Evolutionary conservation across 1,139 yeast genomes (phyloP), one percentile per base, ranked within the genome.

Genomic region (Nematodospora anomalae): DNA sequence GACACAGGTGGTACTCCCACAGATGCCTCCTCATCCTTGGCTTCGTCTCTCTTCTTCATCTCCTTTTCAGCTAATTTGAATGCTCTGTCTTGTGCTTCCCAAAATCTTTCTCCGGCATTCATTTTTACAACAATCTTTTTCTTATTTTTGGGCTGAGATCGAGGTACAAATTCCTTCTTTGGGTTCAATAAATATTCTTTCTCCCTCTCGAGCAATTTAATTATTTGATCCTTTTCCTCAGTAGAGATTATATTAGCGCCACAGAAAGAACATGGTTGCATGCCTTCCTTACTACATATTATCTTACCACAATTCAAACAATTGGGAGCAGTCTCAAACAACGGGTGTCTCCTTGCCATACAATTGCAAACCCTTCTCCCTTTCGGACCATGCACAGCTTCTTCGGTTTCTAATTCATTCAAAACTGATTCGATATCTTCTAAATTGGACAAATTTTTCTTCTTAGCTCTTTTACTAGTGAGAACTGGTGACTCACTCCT

Each of bases 241-340:
- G 60, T 55, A 4, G 80, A 71, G 12, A 92, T 67, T 26, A 92
- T 62, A 23, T 80, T 84, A 16, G 70, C 58, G 0, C 89, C 88
- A 63, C 98, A 92, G 45, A 66, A 85, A 2, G 94, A 76, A 55
- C 99, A 94, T 4, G 94, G 94, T 37, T 89, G 88, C n/a, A 80
- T 57, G 0, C 97, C 97, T 55, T 94, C 97, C 50, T 81, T 81
- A 3, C 74, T 73, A 63, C 99, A 94, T 2, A 92, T 85, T 26
- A 94, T 87, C 55, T 89, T 88, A 8, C 99, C 99, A 60, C 99
- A 94, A 41, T 83, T 81, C 30, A 92, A 62, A 52, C 99, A 94
- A 56, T 94, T 94, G 0, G 98, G 98, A 1, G 95, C 92, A 41
- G 86, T 74, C 41, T 86, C 94, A 48, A 88, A 85, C 28, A 94